Conservation (phyloP, 768 basidiomycete genomes). For the Tylopilus vinaceipallidus region DNA sequence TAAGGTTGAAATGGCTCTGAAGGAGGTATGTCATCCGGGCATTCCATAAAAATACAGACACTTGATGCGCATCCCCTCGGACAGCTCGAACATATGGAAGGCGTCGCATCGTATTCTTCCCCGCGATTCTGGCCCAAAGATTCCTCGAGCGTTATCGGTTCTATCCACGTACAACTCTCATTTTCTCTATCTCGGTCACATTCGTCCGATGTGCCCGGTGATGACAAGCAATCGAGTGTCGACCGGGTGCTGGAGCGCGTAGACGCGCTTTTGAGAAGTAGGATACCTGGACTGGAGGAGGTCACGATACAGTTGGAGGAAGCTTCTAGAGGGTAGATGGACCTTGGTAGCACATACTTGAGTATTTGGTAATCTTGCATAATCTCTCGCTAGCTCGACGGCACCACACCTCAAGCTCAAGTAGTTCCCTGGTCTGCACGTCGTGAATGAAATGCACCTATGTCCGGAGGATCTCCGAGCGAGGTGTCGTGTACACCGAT, state of each 20-base stretch:
- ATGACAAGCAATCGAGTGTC: slow-evolving; percentile 18
- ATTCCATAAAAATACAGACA: background rate
- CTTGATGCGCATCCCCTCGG: background rate
- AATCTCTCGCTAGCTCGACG: background rate
- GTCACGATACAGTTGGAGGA: slow-evolving; percentile 85
- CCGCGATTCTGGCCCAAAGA: slow-evolving; percentile 98
- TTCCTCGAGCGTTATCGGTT: slow-evolving; percentile 78
- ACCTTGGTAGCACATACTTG: slow-evolving; percentile 8
- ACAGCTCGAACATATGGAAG: slow-evolving; percentile 74
- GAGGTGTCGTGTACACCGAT: too few relatives aligned
- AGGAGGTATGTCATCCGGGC: slow-evolving; percentile 48
- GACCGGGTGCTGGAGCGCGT: slow-evolving; percentile 79
- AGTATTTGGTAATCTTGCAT: slow-evolving; percentile 20
- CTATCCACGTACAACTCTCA: slow-evolving; percentile 87
- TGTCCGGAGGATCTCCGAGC: too few relatives aligned
- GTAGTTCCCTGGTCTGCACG: too few relatives aligned
- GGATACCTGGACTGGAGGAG: slow-evolving; percentile 83
- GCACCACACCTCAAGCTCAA: too few relatives aligned
- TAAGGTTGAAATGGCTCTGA: slow-evolving; percentile 55
- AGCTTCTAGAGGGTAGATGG: slow-evolving; percentile 7
- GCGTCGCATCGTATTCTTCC: slow-evolving; percentile 73
- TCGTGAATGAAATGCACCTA: too few relatives aligned
- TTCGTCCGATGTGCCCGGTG: slow-evolving; percentile 39
- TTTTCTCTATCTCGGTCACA: slow-evolving; percentile 58
- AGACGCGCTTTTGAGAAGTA: slow-evolving; percentile 63